Percentiles rank a stretch among this genome's conserved stretches.
These are phyloP conservation scores for Claviceps maximensis DNA, from an alignment of 2,329 filamentous ascomycete species.

Conservation along the genomic window DNA sequence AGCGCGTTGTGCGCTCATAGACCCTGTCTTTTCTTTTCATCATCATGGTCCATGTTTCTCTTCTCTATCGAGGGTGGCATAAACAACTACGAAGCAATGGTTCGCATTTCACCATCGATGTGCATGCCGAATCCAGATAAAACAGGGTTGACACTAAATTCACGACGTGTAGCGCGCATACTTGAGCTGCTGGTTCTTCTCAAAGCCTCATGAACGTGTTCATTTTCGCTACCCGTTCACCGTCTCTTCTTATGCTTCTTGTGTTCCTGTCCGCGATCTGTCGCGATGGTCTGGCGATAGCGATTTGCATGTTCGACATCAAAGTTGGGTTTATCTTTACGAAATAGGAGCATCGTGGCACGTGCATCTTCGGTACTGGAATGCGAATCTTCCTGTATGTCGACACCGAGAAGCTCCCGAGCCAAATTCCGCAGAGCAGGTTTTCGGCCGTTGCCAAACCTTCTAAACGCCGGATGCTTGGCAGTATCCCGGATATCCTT, in stretches of 20 bases:
- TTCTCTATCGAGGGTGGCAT: not conserved
- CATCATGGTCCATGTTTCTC: not conserved
- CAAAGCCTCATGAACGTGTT: not conserved
- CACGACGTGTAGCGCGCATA: not conserved
- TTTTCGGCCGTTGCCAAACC: constrained; percentile 52
- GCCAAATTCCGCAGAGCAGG: constrained; percentile 51
- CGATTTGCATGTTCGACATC: constrained; percentile 65
- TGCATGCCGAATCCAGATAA: not conserved
- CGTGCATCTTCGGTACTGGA: constrained; percentile 69
- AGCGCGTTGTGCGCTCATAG: not conserved
- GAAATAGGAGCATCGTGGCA: constrained; percentile 80
- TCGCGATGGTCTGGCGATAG: constrained; percentile 29
- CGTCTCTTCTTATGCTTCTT: constrained; percentile 16
- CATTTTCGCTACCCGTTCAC: not conserved
- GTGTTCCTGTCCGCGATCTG: constrained; percentile 21
- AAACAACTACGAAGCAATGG: not conserved
- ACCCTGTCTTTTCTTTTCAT: not conserved
- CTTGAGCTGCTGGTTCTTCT: not conserved
- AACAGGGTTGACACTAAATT: not conserved
- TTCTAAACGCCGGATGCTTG: constrained; percentile 60
- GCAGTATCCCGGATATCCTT: constrained; percentile 76
- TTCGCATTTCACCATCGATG: not conserved
- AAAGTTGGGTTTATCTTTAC: constrained; percentile 70
- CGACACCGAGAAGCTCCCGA: constrained; percentile 41
- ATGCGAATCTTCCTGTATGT: constrained; percentile 51